phyloP scores from a whole-genome alignment of 805 yeast species.

The Suhomyces emberorum region DNA sequence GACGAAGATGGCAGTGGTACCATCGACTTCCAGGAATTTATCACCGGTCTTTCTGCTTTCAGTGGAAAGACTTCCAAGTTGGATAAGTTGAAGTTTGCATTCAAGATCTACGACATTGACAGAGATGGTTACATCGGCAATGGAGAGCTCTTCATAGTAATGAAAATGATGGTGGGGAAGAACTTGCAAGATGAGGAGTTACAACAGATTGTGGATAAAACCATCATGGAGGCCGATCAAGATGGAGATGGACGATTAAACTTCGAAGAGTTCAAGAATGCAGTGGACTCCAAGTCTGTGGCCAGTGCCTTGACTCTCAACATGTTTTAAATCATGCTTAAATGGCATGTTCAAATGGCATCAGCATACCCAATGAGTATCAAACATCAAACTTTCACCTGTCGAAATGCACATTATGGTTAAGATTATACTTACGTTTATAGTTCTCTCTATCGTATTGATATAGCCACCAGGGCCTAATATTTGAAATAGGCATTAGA shows the following conservation, averaged over 20 bases:
- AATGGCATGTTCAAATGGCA: too few species aligned
- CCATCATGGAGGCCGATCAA: slow-evolving; percentile 86
- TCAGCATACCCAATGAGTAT: too few species aligned
- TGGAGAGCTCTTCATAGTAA: slow-evolving; percentile 88
- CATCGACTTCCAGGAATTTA: slow-evolving; percentile 93
- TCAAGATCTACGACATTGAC: slow-evolving; percentile 92
- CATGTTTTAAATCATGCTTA: too few species aligned
- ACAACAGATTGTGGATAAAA: slow-evolving; percentile 95
- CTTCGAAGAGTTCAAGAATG: slow-evolving; percentile 80
- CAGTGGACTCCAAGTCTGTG: slow-evolving; percentile 56
- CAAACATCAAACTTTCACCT: too few species aligned
- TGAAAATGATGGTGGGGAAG: slow-evolving; percentile 96
- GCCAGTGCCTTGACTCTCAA: slow-evolving; percentile 59
- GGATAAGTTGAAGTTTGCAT: slow-evolving; percentile 85
- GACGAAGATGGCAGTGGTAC: slow-evolving; percentile 92
- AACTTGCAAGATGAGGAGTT: slow-evolving; percentile 82
- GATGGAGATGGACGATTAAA: slow-evolving; percentile 86
- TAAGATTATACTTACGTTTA: too few species aligned
- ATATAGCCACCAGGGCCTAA: too few species aligned
- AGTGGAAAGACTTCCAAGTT: slow-evolving; percentile 77
- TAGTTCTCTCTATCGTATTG: too few species aligned
- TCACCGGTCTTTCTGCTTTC: slow-evolving; percentile 80
- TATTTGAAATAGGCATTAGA: too few species aligned
- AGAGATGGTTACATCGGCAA: slow-evolving; percentile 92
- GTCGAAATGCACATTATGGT: too few species aligned